Base-by-base conservation (phyloP, 129 eudicot genomes). In the Tagetes patula region DNA sequence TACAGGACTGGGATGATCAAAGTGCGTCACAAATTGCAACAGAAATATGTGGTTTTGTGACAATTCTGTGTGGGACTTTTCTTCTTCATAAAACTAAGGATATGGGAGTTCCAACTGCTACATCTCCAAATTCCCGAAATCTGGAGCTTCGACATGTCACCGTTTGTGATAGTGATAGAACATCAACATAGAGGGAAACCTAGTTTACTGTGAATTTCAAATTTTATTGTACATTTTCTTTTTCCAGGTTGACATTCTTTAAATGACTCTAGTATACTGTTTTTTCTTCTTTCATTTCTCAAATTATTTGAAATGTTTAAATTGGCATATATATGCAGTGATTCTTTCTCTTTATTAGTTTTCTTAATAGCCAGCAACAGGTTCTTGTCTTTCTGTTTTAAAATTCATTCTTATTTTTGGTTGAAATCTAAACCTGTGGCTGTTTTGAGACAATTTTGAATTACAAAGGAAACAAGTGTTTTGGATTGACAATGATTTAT, bases 41-140 rank as follows among this genome's bases (percentile, higher is more conserved):
- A 0, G 89, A 87, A 73, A 49, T 87, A 7, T 86, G 91, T 55
- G 97, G 96, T 8, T 92, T 92, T 74, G 83, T 87, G 64, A 87
- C 93, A n/a, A 88, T 92, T 55, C 83, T 92, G 0, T 83, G 87
- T 9, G 97, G 97, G 46, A 92, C 97, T 40, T 92, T 92, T 77
- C 92, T 91, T 72, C 92, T 91, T 66, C 97, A 91, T 82, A 91
- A 83, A 79, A 84, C 92, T 1, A 86, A 78, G 74, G 91, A 92
- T 76, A 79, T 87, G 91, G 95, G 81, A 70, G 60, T 12, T 30
- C 75, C 85, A 42, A 53, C 72, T 20, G n/a, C 82, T 1, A 55
- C 38, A 6, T 65, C 61, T 52, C 47, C 73, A 70, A 68, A 48
- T 47, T 67, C 83, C 8, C 66, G 69, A 55, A 79, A 77, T 9